These are phyloP conservation scores for Rhodofomes roseus DNA, from an alignment of 1,284 basidiomycete genomes.

Conservation along the genomic window DNA sequence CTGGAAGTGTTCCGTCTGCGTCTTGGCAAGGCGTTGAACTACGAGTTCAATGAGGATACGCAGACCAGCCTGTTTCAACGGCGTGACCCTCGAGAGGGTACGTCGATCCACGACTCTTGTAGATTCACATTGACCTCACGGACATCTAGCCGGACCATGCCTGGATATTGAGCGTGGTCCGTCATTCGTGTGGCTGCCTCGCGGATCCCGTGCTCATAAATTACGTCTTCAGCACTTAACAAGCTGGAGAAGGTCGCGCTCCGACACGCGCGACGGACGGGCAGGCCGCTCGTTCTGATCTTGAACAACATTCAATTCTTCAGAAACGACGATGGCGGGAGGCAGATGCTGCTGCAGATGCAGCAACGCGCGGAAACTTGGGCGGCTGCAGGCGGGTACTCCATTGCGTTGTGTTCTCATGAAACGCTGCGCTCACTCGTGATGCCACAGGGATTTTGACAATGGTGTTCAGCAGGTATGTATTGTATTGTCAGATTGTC, in stretches of 20 bases:
- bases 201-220: neutral
- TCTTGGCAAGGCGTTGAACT: slow-evolving; percentile 77
- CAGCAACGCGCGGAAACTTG: slow-evolving; percentile 84
- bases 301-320: slow-evolving; percentile 78
- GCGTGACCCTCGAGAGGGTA: slow-evolving; percentile 78
- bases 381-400: slow-evolving; percentile 67
- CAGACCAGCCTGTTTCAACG: slow-evolving; percentile 78
- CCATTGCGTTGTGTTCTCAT: neutral
- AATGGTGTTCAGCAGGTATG: slow-evolving; percentile 76
- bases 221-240: slow-evolving; percentile 51
- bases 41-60: slow-evolving; percentile 78
- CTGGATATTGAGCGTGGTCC: slow-evolving; percentile 81
- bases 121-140: neutral
- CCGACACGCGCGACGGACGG: slow-evolving; percentile 47
- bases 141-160: slow-evolving; percentile 60
- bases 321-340: slow-evolving; percentile 76
- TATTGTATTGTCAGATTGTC: slow-evolving; percentile 7
- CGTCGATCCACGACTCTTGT: neutral
- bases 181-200: neutral
- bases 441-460: slow-evolving; percentile 60
- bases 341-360: slow-evolving; percentile 42
- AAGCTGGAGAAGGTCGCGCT: slow-evolving; percentile 88
- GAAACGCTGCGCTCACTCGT: slow-evolving; percentile 5
- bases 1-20: slow-evolving; percentile 76
- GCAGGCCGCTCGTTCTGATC: slow-evolving; percentile 72